These are phyloP conservation scores for Leccinum cinnamomeum DNA, from an alignment of 1,284 basidiomycete genomes.

Conservation along the genomic window DNA sequence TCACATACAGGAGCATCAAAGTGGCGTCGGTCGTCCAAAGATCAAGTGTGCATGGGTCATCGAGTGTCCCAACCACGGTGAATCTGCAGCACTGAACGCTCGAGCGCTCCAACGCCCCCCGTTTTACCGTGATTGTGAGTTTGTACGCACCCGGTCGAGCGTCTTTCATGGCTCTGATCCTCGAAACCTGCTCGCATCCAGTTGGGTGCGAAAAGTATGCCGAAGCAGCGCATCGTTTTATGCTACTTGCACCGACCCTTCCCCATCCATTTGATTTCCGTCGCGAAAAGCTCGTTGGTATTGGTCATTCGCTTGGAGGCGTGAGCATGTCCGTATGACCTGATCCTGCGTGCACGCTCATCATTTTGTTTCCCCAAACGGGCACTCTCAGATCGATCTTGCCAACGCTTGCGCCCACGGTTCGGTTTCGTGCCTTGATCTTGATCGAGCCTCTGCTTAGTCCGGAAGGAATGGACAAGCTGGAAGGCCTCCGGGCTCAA, in stretches of 20 bases:
- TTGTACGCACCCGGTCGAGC: not conserved
- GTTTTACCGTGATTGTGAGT: conserved; percentile 47
- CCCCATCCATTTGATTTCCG: conserved; percentile 46
- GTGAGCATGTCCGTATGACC: conserved; percentile 50
- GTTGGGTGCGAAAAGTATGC: conserved; percentile 64
- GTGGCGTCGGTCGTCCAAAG: conserved; percentile 29
- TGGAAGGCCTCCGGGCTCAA: conserved; percentile 39
- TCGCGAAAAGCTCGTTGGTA: conserved; percentile 49
- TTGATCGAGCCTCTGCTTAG: conserved; percentile 59
- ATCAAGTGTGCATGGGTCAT: conserved; percentile 52
- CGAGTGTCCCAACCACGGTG: conserved; percentile 56
- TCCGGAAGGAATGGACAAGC: conserved; percentile 43
- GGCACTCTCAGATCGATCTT: conserved; percentile 46
- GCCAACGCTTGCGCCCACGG: conserved; percentile 43
- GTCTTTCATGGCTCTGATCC: conserved; percentile 6
- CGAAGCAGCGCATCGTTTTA: conserved; percentile 51
- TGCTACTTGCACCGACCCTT: conserved; percentile 40
- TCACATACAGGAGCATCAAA: conserved; percentile 17
- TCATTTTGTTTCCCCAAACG: conserved; percentile 11
- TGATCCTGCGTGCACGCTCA: not conserved
- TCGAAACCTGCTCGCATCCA: conserved; percentile 21
- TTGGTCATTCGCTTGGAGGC: conserved; percentile 65
- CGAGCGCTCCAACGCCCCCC: conserved; percentile 39
- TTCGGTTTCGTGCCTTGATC: conserved; percentile 48
- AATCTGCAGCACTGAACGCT: conserved; percentile 44